These are phyloP conservation scores for Phenoliferia sp. DNA, from an alignment of 1,284 basidiomycete species.

Conservation along the genomic window DNA sequence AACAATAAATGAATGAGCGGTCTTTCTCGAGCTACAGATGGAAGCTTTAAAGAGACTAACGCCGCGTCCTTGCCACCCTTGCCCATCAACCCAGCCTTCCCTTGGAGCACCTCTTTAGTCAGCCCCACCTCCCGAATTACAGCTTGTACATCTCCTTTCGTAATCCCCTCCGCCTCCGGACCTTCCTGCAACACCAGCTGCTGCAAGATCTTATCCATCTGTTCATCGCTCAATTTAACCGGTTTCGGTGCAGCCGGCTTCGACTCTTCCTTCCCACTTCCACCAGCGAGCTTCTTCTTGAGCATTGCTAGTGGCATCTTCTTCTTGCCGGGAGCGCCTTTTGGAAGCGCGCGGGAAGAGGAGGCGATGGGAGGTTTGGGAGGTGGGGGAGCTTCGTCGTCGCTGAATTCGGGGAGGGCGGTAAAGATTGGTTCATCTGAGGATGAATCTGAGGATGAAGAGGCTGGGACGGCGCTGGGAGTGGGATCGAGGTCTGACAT, in stretches of 20 bases:
- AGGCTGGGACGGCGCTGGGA: too few relatives aligned
- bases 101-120: conserved; percentile 21
- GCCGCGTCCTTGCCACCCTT: conserved; percentile 29
- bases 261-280: conserved; percentile 31
- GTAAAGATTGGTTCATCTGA: not conserved
- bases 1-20: not conserved
- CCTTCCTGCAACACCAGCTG: conserved; percentile 14
- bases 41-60: conserved; percentile 3
- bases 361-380: not conserved
- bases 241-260: conserved; percentile 10
- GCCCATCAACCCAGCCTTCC: conserved; percentile 29
- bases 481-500: not conserved
- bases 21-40: not conserved
- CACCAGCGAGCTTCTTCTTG: conserved; percentile 6
- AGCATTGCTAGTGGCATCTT: conserved; percentile 2
- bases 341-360: not conserved
- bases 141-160: conserved; percentile 16
- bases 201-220: conserved; percentile 22
- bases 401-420: conserved; percentile 24
- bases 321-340: not conserved
- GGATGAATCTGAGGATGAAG: not conserved
- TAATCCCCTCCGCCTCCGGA: conserved; percentile 13
- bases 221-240: conserved; percentile 13
- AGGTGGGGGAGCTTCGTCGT: conserved; percentile 2
- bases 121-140: conserved; percentile 18